Conservation (phyloP, 1,284 basidiomycete genomes). For the Apiotrichum veenhuisii region DNA sequence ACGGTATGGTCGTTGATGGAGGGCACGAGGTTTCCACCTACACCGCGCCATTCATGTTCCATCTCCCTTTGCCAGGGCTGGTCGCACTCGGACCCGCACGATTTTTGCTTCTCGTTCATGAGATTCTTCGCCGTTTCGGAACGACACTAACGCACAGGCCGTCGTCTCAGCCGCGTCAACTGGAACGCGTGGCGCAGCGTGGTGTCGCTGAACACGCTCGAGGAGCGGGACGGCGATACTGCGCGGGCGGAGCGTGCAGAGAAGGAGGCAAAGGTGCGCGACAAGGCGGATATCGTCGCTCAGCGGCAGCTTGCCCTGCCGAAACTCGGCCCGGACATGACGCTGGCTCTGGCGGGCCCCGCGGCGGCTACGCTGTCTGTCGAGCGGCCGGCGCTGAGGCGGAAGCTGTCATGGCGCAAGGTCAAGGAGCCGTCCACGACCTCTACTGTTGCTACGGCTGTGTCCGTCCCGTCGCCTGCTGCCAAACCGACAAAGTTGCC, state of each 20-base stretch:
- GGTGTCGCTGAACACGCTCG: conserved; percentile 1
- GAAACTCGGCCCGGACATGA: neutral
- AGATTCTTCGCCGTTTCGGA: too few relatives aligned
- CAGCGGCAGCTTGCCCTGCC: neutral
- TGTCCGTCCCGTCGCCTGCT: too few relatives aligned
- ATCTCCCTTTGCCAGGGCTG: too few relatives aligned
- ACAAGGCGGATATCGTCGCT: neutral
- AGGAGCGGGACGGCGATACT: neutral
- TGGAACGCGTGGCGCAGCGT: conserved; percentile 2
- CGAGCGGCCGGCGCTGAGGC: neutral
- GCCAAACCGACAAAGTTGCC: too few relatives aligned
- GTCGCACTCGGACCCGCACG: too few relatives aligned
- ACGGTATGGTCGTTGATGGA: too few relatives aligned
- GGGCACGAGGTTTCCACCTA: too few relatives aligned
- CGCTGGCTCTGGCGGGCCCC: neutral
- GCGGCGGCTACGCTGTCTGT: neutral
- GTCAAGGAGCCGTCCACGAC: neutral
- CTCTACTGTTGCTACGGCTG: neutral
- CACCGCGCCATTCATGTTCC: too few relatives aligned
- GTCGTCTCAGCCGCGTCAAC: neutral
- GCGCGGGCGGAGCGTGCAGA: neutral
- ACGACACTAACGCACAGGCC: conserved; percentile 1
- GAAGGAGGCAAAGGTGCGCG: neutral
- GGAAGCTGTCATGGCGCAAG: neutral
- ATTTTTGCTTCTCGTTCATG: too few relatives aligned